A percentile compares a stretch with the other conserved stretches of the same genome.
phyloP scores from a whole-genome alignment of 352 stramenopile genomes.

The Pythium sukuiense region DNA sequence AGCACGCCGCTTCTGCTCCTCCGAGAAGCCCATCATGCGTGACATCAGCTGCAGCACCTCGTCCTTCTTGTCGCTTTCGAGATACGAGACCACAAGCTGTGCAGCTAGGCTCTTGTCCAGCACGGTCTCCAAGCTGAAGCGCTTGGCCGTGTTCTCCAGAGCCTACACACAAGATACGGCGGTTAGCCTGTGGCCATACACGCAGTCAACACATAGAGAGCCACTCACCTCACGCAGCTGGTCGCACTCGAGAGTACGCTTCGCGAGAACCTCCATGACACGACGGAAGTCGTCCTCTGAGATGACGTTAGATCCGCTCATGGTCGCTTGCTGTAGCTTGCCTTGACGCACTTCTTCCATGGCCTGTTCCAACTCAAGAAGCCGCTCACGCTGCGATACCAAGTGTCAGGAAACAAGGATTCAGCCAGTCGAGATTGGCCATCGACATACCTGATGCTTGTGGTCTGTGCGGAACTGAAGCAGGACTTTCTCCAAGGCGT shows the following conservation, averaged over 20 bases:
- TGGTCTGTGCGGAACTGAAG: slow-evolving; percentile 63
- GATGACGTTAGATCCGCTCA: not conserved
- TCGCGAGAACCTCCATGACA: slow-evolving; percentile 51
- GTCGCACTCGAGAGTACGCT: slow-evolving; percentile 69
- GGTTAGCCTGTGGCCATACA: too few species aligned
- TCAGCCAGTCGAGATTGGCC: not conserved
- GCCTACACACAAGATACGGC: slow-evolving; percentile 28
- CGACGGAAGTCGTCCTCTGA: slow-evolving; percentile 48
- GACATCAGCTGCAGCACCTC: slow-evolving; percentile 74
- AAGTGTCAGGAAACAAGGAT: not conserved
- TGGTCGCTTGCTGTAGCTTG: slow-evolving; percentile 12
- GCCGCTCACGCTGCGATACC: slow-evolving; percentile 37
- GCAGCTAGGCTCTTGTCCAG: slow-evolving; percentile 72
- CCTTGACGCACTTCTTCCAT: slow-evolving; percentile 28
- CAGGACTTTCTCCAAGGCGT: slow-evolving; percentile 61
- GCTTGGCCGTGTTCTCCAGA: slow-evolving; percentile 54
- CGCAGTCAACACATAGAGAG: not conserved
- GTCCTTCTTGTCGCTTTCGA: slow-evolving; percentile 66
- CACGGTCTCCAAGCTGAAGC: slow-evolving; percentile 54
- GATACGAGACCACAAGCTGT: slow-evolving; percentile 76
- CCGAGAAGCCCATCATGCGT: slow-evolving; percentile 71
- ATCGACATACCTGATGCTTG: slow-evolving; percentile 41
- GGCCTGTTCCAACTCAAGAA: slow-evolving; percentile 47
- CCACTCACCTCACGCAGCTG: slow-evolving; percentile 59
- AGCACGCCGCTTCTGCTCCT: slow-evolving; percentile 68